Percentiles rank a stretch among this genome's conserved stretches.
Evolutionary conservation across 768 basidiomycete genomes (phyloP).

Genomic region (Pleurotus djamor): DNA sequence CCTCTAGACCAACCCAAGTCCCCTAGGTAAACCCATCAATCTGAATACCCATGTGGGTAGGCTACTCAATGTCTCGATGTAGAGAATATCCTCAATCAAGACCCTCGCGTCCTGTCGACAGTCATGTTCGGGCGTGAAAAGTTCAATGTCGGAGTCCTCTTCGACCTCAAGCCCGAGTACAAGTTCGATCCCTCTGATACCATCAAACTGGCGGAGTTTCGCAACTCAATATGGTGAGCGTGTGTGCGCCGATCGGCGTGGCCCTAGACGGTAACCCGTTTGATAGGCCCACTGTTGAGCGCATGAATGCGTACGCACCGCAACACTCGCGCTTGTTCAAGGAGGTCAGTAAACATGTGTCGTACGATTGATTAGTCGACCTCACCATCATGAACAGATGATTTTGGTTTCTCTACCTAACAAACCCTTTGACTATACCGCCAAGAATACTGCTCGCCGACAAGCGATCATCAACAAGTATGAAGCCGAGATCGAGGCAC

Average conservation of each 20-base stretch:
- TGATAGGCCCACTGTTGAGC: conserved; percentile 30
- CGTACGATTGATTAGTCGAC: not conserved
- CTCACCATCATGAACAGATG: conserved; percentile 23
- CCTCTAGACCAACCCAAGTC: conserved; percentile 28
- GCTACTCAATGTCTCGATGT: conserved; percentile 6
- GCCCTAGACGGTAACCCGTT: not conserved
- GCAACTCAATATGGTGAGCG: conserved; percentile 21
- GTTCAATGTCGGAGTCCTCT: conserved; percentile 28
- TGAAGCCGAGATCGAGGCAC: conserved; percentile 30
- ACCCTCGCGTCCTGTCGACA: conserved; percentile 20
- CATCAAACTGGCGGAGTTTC: conserved; percentile 14
- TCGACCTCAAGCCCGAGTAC: conserved; percentile 22
- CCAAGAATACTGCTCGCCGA: conserved; percentile 30
- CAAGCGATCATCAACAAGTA: conserved; percentile 31
- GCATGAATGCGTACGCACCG: conserved; percentile 32
- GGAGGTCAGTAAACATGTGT: conserved; percentile 21
- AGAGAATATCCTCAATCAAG: conserved; percentile 32
- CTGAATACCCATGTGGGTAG: too few relatives aligned
- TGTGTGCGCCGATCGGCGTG: not conserved
- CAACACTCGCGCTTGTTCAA: conserved; percentile 39
- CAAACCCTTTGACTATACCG: conserved; percentile 35
- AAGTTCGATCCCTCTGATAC: conserved; percentile 18
- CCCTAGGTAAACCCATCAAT: conserved; percentile 20
- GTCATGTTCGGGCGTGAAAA: conserved; percentile 35
- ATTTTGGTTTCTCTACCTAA: conserved; percentile 26